These are phyloP conservation scores for Bimuria novae-zelandiae DNA, from an alignment of 2,329 filamentous ascomycete genomes.

Conservation along the genomic window DNA sequence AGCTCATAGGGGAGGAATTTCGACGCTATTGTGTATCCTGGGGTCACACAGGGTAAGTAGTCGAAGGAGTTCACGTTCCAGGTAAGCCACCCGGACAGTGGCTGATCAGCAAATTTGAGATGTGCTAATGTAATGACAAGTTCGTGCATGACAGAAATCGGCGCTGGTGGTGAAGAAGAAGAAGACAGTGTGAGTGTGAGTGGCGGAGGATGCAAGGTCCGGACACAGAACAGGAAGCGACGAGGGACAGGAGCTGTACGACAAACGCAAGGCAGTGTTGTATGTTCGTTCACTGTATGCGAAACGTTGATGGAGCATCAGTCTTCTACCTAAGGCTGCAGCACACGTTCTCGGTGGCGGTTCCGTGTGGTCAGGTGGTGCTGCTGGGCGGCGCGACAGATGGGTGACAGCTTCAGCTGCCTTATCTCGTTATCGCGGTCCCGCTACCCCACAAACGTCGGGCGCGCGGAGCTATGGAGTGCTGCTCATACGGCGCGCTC, in stretches of 20 bases:
- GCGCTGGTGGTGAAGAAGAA: background rate
- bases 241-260: background rate
- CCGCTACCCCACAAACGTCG: background rate
- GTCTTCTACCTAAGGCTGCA: background rate
- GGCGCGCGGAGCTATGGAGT: background rate
- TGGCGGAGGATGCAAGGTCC: background rate
- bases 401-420: slow-evolving; percentile 9
- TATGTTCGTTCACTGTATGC: background rate
- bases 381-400: background rate
- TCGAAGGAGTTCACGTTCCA: background rate
- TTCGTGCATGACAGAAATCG: slow-evolving; percentile 4
- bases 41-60: no score
- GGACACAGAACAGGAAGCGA: background rate
- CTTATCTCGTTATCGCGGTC: slow-evolving; percentile 7
- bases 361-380: slow-evolving; percentile 10
- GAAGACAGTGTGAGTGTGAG: background rate
- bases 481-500: background rate
- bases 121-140: background rate
- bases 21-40: no score
- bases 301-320: background rate
- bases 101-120: background rate
- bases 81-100: background rate
- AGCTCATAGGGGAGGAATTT: background rate
- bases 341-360: slow-evolving; percentile 4
- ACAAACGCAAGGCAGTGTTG: background rate